phyloP scores from a whole-genome alignment of 495 filamentous ascomycete genomes.

The Tricharina praecox region DNA sequence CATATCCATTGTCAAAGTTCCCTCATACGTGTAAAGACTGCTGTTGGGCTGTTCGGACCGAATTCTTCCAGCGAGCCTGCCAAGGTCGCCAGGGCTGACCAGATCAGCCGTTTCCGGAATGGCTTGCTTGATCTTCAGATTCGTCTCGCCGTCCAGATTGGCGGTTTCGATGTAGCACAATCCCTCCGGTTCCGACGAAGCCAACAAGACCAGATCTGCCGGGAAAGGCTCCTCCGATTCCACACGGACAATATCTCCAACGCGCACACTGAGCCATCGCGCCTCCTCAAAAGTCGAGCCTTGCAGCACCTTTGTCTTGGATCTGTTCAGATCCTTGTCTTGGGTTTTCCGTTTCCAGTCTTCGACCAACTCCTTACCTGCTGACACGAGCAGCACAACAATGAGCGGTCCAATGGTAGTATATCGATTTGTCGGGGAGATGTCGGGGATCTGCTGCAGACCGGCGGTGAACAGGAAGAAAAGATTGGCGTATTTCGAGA shows the following conservation, averaged over 20 bases:
- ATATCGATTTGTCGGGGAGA: conserved; percentile 86
- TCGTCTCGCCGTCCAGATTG: conserved; percentile 95
- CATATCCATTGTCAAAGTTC: conserved; percentile 77
- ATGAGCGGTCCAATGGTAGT: conserved; percentile 89
- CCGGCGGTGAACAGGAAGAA: conserved; percentile 98
- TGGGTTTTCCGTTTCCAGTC: conserved; percentile 80
- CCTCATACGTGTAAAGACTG: conserved; percentile 96
- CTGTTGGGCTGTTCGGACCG: conserved; percentile 97
- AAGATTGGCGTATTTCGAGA: conserved; percentile 96
- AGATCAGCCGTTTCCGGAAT: conserved; percentile 82
- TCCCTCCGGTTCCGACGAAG: conserved; percentile 92
- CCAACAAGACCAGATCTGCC: conserved; percentile 78
- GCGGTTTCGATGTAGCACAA: conserved; percentile 98
- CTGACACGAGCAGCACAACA: conserved; percentile 80
- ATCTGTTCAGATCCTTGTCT: conserved; percentile 75
- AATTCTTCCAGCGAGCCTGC: conserved; percentile 67
- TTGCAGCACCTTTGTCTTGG: conserved; percentile 65
- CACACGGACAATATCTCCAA: conserved; percentile 88
- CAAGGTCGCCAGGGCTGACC: conserved; percentile 73
- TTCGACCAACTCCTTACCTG: conserved; percentile 85
- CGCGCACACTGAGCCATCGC: conserved; percentile 82
- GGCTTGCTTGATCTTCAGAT: conserved; percentile 97
- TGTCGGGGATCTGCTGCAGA: conserved; percentile 85
- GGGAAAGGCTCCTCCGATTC: conserved; percentile 95
- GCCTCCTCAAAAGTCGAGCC: conserved; percentile 74